A percentile compares a stretch with the other conserved stretches of the same genome.
Evolutionary conservation across 1,284 basidiomycete genomes (phyloP).

Genomic region (Ceratobasidium sp.): DNA sequence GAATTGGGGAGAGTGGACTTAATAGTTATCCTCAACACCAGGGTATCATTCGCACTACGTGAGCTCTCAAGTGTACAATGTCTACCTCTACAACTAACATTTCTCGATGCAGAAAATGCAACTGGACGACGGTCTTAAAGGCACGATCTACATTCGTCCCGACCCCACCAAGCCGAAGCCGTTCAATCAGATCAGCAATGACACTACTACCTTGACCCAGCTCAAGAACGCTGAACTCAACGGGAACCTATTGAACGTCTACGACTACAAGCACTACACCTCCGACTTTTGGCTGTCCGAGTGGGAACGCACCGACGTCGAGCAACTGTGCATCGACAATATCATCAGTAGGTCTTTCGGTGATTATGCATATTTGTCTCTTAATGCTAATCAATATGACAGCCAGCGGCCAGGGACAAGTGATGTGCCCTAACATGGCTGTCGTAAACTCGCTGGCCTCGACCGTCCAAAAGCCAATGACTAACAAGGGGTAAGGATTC

Average conservation of each 20-base stretch:
- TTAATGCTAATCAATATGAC: neutral
- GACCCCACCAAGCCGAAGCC: conserved; percentile 37
- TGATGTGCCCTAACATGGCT: conserved; percentile 14
- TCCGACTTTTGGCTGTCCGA: conserved; percentile 35
- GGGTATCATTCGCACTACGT: conserved; percentile 37
- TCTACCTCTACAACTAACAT: neutral
- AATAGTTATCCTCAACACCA: neutral
- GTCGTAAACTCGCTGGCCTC: conserved; percentile 18
- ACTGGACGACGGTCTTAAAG: conserved; percentile 40
- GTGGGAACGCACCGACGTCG: conserved; percentile 42
- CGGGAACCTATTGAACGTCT: conserved; percentile 24
- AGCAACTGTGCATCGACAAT: conserved; percentile 46
- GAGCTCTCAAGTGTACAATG: neutral
- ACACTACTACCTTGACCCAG: conserved; percentile 6
- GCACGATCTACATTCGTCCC: conserved; percentile 42
- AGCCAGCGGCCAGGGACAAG: conserved; percentile 32
- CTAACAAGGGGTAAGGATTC: conserved; percentile 24
- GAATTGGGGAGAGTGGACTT: neutral
- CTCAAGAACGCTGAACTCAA: conserved; percentile 34
- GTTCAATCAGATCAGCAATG: conserved; percentile 40
- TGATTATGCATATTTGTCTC: neutral
- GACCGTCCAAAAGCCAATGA: conserved; percentile 21
- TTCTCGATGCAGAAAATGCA: conserved; percentile 17
- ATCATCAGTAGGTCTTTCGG: conserved; percentile 26
- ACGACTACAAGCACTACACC: conserved; percentile 44